Evolutionary conservation across 177 flowering plant genomes (phyloP), one percentile per base, ranked within the genome.

Genomic region (Tripterygium wilfordii): DNA sequence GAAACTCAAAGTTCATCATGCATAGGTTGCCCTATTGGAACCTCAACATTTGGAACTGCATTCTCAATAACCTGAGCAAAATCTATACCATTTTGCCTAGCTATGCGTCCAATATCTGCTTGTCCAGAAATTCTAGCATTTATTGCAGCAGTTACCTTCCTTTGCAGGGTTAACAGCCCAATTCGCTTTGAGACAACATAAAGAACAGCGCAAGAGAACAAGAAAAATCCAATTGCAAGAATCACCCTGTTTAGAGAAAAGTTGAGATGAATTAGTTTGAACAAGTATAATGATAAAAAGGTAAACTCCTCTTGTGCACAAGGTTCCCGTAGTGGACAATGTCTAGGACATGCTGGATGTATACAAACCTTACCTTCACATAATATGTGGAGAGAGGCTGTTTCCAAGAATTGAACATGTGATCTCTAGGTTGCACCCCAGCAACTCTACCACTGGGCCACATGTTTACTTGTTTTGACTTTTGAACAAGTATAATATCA

Each of bases 171-270:
- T 15, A 91, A 80, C 27, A 87, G 10, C 17, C 96, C 96, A 39
- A 85, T 65, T 22, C 90, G 89, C 61, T 87, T 85, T 16, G 95
- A 80, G 51, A 83, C 80, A 37, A 91, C 95, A 51, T 83, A 91
- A 1, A 85, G 77, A 33, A 83, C 96, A 36, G 83, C 95, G 51
- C 67, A 64, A 13, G 81, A 57, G 79, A 91, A 91, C 31, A 78
- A 45, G 51, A 83, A 12, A 65, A 83, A 73, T 47, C 89, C 95
- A 18, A 69, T 60, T 16, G 49, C 42, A 41, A 83, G 57, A 37
- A 91, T 75, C 37, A 88, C 35, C 82, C 98, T 90, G 84, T 49
- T 44, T 36, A 53, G 22, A 48, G 12, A 24, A 45, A 48, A 43
- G 15, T n/a, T 17, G 22, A n/a, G 13, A 20, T 55, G 21, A 56